Base-by-base conservation (phyloP, 225 moss, liverwort and hornwort species). In the Polytrichum formosum region DNA sequence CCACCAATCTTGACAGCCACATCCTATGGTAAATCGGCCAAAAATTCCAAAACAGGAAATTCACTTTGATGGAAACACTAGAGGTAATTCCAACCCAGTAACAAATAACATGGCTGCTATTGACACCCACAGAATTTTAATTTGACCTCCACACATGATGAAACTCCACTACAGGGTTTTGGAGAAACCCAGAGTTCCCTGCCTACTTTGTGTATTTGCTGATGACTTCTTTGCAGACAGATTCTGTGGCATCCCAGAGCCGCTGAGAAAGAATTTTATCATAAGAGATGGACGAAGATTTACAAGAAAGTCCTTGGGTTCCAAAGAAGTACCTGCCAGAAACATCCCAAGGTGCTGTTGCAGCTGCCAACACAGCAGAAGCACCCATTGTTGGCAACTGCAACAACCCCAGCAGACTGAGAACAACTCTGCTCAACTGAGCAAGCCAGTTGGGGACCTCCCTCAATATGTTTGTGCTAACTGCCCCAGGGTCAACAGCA, bases 401-500 rank as follows among this genome's bases (percentile, higher is more conserved):
- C 73, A 85, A 71, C 59, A 97, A 76, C n/a, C 88, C 66, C 56
- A 91, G 66, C 16, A 85, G 64, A 10, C 60, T 67, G 28, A 89
- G 78, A 33, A 80, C 82, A 70, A 82, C 18, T 54, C 30, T 74
- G 58, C 79, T 71, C n/a, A 88, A 53, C 4, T 65, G 62, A 10
- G 72, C 83, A n/a, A 97, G 84, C 84, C 89, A 83, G 20, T 31
- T 25, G 29, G 94, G 94, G 23, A 94, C 72, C 79, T 94, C 92
- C 74, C 79, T 87, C 73, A 97, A 33, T 4, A 97, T 87, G 28
- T 83, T 87, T 22, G 94, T 97, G 67, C 71, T 73, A 33, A 92
- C 94, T 64, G 69, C 74, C 23, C 94, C 97, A 55, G 97, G 97
- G 74, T 97, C 94, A 70, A 87, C 96, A 54, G 89, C 91, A 79